Conservation (phyloP, 257 asterid genomes). For the Solanum paucissectum region DNA sequence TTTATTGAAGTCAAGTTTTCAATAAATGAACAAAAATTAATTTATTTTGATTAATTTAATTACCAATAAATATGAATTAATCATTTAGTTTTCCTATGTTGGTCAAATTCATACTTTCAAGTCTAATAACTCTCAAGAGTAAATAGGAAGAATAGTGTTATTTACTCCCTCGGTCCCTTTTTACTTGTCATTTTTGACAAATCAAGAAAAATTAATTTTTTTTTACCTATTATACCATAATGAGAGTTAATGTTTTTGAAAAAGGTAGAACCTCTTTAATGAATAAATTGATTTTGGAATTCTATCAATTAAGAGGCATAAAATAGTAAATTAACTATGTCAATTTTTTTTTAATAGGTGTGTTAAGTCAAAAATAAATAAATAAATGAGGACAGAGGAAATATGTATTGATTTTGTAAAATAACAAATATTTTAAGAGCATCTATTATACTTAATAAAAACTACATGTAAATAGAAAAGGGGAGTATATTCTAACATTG, state of each 20-base stretch:
- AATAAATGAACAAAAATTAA: too few species aligned
- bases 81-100: background rate
- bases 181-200: too few species aligned
- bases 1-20: background rate
- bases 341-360: accelerated
- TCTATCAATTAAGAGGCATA: background rate
- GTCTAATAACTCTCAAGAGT: background rate
- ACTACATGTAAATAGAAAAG: background rate
- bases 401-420: too few species aligned
- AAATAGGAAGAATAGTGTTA: too few species aligned
- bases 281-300: too few species aligned
- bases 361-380: too few species aligned
- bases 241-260: accelerated
- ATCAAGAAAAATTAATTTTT: background rate
- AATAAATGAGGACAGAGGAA: too few species aligned
- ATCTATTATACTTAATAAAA: too few species aligned
- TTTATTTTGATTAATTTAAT: too few species aligned
- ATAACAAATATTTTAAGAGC: too few species aligned
- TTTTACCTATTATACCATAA: background rate
- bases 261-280: background rate
- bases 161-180: background rate
- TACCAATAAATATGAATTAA: background rate
- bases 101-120: too few species aligned
- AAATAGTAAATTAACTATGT: too few species aligned
- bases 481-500: background rate